A percentile compares a stretch with the other conserved stretches of the same genome.
phyloP scores from a whole-genome alignment of 1,284 basidiomycete species.

The Tilletia walkeri region DNA sequence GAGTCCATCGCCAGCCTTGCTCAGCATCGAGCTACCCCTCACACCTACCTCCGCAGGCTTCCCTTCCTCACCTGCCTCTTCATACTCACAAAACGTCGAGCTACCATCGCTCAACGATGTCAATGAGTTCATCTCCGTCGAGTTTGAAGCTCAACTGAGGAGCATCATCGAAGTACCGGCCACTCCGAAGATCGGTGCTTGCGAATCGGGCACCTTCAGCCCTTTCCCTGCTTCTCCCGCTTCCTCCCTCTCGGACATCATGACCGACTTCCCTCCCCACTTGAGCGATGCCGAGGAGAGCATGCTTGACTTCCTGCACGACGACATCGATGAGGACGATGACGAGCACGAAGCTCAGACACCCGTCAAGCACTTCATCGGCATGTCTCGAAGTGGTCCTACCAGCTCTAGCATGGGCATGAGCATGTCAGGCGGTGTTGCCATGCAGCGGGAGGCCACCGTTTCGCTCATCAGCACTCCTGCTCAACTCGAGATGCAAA shows the following conservation, averaged over 20 bases:
- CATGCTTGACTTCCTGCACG: not conserved
- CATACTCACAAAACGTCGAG: not conserved
- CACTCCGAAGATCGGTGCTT: not conserved
- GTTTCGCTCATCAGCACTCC: conserved; percentile 8
- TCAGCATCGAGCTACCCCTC: conserved; percentile 6
- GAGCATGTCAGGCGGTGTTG: not conserved
- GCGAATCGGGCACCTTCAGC: conserved; percentile 4
- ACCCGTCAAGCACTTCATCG: not conserved
- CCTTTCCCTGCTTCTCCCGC: not conserved
- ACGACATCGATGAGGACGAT: conserved; percentile 11
- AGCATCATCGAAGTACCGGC: not conserved
- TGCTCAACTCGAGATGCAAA: conserved; percentile 13
- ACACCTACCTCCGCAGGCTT: conserved; percentile 13
- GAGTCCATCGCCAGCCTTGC: not conserved
- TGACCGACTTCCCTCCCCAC: conserved; percentile 3
- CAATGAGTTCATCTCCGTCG: not conserved
- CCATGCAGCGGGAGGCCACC: conserved; percentile 10
- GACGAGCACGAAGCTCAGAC: conserved; percentile 17
- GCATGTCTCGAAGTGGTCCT: not conserved
- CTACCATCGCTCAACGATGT: not conserved
- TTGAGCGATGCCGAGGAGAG: conserved; percentile 8
- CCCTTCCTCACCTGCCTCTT: not conserved
- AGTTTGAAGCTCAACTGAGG: not conserved
- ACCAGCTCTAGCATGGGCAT: not conserved
- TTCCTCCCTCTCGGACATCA: not conserved